These are phyloP conservation scores for Lippia alba DNA, from an alignment of 305 asterid genomes.

Conservation along the genomic window DNA sequence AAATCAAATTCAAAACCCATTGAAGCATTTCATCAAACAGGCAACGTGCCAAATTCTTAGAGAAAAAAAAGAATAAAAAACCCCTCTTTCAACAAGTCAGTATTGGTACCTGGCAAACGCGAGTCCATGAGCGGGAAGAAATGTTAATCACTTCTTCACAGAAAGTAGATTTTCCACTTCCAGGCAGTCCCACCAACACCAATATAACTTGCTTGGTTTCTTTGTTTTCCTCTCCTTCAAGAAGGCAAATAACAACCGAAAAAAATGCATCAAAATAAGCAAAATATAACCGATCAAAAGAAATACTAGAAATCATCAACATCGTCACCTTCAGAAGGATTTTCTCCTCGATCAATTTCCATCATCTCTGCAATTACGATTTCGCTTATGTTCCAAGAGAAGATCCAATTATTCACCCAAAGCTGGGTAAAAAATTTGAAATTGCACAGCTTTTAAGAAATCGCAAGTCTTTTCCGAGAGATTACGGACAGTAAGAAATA, in stretches of 20 bases:
- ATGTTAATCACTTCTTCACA: conserved; percentile 70
- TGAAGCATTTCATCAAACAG: conserved; percentile 55
- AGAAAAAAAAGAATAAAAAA: neutral
- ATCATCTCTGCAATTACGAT: conserved; percentile 44
- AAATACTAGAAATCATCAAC: neutral
- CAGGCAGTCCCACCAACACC: conserved; percentile 85
- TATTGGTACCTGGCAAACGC: conserved; percentile 81
- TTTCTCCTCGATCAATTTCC: conserved; percentile 59
- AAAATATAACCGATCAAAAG: neutral
- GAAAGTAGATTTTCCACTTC: conserved; percentile 95
- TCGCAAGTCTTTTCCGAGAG: neutral
- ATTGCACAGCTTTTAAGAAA: conserved; percentile 13
- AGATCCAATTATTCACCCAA: conserved; percentile 2
- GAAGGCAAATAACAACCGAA: conserved; percentile 1
- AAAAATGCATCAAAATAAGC: neutral
- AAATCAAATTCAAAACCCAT: conserved; percentile 5
- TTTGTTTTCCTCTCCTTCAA: conserved; percentile 37
- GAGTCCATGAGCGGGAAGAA: conserved; percentile 77
- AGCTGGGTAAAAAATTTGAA: neutral
- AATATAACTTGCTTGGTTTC: conserved; percentile 48
- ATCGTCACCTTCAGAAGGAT: conserved; percentile 45
- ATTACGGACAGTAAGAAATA: neutral
- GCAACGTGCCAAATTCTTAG: conserved; percentile 5
- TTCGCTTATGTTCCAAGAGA: neutral
- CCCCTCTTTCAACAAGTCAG: conserved; percentile 5